Conservation (phyloP, 345 rosid genomes). For the Noccaea caerulescens region DNA sequence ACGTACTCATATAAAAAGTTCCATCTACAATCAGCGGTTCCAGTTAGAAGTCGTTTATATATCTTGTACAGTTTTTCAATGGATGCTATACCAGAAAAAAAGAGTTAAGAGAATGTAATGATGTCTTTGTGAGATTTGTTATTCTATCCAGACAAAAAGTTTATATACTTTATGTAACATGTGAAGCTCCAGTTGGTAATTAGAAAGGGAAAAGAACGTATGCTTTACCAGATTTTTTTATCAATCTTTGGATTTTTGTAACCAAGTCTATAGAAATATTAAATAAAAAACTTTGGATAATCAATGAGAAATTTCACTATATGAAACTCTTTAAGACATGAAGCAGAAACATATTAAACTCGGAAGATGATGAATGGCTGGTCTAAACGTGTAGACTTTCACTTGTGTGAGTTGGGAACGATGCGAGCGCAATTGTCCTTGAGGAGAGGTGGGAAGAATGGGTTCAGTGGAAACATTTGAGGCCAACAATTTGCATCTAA, state of each 20-base stretch:
- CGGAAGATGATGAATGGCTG: background rate
- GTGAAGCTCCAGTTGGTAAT: background rate
- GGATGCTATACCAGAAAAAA: conserved; percentile 76
- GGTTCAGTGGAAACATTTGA: conserved; percentile 14
- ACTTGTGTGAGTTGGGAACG: background rate
- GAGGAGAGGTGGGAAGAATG: background rate
- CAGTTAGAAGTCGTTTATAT: conserved; percentile 78
- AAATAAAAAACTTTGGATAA: background rate
- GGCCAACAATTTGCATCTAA: background rate
- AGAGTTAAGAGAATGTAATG: conserved; percentile 1
- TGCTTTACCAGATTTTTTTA: background rate
- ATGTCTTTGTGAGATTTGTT: conserved; percentile 2
- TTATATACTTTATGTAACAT: conserved; percentile 6
- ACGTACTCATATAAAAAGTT: conserved; percentile 26
- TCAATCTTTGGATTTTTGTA: background rate
- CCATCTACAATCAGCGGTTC: background rate
- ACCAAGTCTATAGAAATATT: background rate
- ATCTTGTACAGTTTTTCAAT: conserved; percentile 93
- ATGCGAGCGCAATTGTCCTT: background rate
- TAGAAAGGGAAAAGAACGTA: background rate
- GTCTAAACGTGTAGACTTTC: background rate
- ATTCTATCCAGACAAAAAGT: background rate
- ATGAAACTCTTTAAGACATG: background rate
- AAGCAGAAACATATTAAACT: background rate
- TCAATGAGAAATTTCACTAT: background rate